Evolutionary conservation across 1,284 basidiomycete genomes (phyloP), one percentile per base, ranked within the genome.

Genomic region (Trichosporon asahii): DNA sequence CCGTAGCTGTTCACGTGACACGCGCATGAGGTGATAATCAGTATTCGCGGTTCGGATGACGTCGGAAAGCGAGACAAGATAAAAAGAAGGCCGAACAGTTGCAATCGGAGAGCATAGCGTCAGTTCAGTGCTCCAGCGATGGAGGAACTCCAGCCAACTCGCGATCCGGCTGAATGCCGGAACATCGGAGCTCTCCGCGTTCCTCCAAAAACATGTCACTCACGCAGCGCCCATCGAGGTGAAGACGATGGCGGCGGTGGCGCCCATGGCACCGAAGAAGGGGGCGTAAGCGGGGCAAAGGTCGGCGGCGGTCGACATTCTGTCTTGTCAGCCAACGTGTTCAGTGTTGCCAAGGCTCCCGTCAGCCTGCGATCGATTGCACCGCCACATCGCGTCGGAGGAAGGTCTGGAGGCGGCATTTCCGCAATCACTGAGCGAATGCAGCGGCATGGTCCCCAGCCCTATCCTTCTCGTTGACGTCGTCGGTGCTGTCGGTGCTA

Each of bases 191-290:
- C 29, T 31, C 29, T n/a, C 57, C 27, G 57, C 27, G 57, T 61
- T 23, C 21, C 25, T 53, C 49, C 21, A 53, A 12, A 65, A 44
- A 6, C 40, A 44, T 21, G 15, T 27, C 37, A 80, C 81, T 80
- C 72, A 83, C 79, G 83, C 81, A 68, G 84, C 84, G 70, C 84
- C 84, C 74, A 85, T 84, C 74, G 94, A 96, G 77, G 95, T 98
- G 86, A 98, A 98, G 80, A 97, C 92, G 82, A 98, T 98, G 78
- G 95, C 94, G 82, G 91, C 90, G 71, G 95, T 95, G 88, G 94
- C 96, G 77, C 95, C 95, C 93, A 97, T 94, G 71, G 92, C 93
- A 81, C 94, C 93, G 81, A 98, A 98, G 88, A 98, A 98, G 79
- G 96, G 95, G 74, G 95, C 92, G 85, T 95, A 95, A 70, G 94